Percentiles rank a stretch among this genome's conserved stretches.
phyloP scores from a whole-genome alignment of 345 rosid species.

The Gossypium arboreum region DNA sequence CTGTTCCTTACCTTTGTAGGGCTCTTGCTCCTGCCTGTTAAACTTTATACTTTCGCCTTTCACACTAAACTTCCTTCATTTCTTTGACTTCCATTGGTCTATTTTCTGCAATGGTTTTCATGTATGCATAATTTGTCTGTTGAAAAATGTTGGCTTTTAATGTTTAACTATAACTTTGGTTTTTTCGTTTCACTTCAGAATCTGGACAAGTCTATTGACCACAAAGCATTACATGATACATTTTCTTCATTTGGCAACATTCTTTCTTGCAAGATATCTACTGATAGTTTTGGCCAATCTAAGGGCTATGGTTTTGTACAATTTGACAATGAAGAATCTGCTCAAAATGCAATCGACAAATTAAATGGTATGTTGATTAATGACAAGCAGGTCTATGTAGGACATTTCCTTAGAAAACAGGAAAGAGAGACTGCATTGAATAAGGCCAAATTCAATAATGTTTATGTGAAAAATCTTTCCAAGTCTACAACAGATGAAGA shows the following conservation, averaged over 20 bases:
- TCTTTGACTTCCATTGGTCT: not conserved
- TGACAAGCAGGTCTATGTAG: conserved; percentile 91
- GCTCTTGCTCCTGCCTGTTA: not conserved
- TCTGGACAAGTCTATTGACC: conserved; percentile 80
- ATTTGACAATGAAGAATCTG: conserved; percentile 74
- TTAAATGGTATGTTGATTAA: conserved; percentile 89
- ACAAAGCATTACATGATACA: conserved; percentile 85
- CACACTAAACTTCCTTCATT: not conserved
- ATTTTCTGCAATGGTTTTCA: not conserved
- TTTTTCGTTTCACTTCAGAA: conserved; percentile 40
- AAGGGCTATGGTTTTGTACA: conserved; percentile 97
- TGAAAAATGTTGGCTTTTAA: not conserved
- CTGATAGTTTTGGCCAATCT: conserved; percentile 72
- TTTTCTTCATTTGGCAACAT: conserved; percentile 81
- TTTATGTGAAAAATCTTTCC: conserved; percentile 73
- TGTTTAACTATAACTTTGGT: not conserved
- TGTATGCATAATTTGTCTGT: not conserved
- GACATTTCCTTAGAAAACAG: conserved; percentile 82
- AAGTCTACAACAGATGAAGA: conserved; percentile 71
- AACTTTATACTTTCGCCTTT: not conserved
- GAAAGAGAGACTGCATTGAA: conserved; percentile 58
- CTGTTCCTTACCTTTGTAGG: not conserved
- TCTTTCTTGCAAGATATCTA: conserved; percentile 90
- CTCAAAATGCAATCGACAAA: conserved; percentile 74
- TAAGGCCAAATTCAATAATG: conserved; percentile 68